Percentiles rank a stretch among this genome's conserved stretches.
These are phyloP conservation scores for Mortierella sp. DNA, from an alignment of 371 early-diverging fungal genomes.

Conservation along the genomic window DNA sequence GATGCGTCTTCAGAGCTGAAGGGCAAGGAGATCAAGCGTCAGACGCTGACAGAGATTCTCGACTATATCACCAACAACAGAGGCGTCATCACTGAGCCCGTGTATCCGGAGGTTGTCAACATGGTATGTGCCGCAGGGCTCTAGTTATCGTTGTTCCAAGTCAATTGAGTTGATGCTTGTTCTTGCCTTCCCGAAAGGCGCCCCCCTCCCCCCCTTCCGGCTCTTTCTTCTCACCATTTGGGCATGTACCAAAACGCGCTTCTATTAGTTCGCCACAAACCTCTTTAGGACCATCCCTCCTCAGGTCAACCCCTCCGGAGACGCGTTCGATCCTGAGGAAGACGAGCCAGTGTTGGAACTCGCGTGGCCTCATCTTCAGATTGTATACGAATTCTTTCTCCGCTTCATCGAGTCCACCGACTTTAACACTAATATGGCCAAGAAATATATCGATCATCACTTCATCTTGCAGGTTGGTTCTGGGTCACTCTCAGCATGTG, in stretches of 20 bases:
- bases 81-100: conserved; percentile 83
- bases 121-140: too few relatives aligned
- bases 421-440: conserved; percentile 94
- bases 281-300: conserved; percentile 96
- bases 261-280: conserved; percentile 83
- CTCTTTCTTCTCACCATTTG: too few relatives aligned
- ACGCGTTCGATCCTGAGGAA: conserved; percentile 98
- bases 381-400: conserved; percentile 97
- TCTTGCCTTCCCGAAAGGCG: conserved; percentile 3
- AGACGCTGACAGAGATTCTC: conserved; percentile 88
- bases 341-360: conserved; percentile 96
- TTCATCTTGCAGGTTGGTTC: conserved; percentile 85
- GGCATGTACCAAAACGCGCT: not conserved
- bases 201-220: too few relatives aligned
- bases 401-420: conserved; percentile 96
- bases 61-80: conserved; percentile 90
- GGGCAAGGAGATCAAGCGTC: conserved; percentile 95
- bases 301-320: conserved; percentile 88
- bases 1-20: conserved; percentile 86
- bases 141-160: too few relatives aligned
- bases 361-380: conserved; percentile 97
- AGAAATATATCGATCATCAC: conserved; percentile 93
- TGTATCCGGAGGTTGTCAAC: conserved; percentile 90
- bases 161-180: not conserved
- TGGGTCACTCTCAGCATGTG: too few relatives aligned